Base-by-base conservation (phyloP, 805 yeast species). In the Helenozyma rhizophorensis region DNA sequence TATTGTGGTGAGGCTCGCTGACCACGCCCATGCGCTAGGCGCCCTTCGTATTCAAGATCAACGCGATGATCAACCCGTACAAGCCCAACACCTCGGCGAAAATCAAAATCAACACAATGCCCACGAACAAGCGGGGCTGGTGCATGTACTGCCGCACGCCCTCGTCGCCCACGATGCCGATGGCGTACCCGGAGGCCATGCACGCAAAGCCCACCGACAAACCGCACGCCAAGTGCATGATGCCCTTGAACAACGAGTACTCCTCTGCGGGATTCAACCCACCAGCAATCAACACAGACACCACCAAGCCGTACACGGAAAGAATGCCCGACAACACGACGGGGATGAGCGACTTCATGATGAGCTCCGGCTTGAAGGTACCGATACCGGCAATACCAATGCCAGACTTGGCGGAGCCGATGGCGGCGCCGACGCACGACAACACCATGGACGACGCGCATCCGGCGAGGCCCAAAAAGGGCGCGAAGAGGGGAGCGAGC, bases 381-480 rank as follows among this genome's bases (percentile, higher is more conserved):
- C 97, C 97, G 46, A 93, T 88, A 72, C 97, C 99, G 21, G 97
- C 70, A 51, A 93, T 93, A 73, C 99, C 99, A 43, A 93, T 81
- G 38, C 99, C 99, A 27, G 96, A 84, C 63, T 93, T 93, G 42
- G 97, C 97, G 3, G 97, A 90, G 37, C 98, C 99, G 47, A 88
- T 81, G 40, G 97, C 97, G 4, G 99, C 97, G 42, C 99, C 99
- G n/a, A 90, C 81, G 54, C 96, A 86, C 37, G 94, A 81, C 38
- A 90, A 68, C 15, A 86, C 75, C 85, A 87, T 85, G 31, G 96
- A 95, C 28, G 87, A 81, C 6, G 93, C 87, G 65, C 97, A 89
- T 33, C 97, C 98, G 24, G 97, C 96, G 62, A 90, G 88, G 25
- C 98, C 98, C 56, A 93, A 80, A 60, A 93, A 93, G 40, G 98